Percentiles rank a stretch among this genome's conserved stretches.
phyloP scores from a whole-genome alignment of 306 rosid genomes.

The Medicago arabica region DNA sequence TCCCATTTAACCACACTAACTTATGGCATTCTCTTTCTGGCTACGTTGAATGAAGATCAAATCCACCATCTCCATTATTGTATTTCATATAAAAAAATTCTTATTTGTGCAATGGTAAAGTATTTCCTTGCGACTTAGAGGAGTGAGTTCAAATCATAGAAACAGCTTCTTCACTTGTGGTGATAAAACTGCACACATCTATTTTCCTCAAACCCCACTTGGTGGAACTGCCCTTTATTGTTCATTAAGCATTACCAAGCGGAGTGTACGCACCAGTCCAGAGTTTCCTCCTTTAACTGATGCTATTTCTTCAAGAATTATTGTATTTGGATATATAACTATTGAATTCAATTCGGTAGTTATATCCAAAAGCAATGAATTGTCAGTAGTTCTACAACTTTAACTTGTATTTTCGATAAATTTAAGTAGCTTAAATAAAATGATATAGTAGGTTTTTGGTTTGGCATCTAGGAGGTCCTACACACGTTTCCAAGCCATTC shows the following conservation, averaged over 20 bases:
- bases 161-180: background rate
- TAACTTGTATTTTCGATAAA: background rate
- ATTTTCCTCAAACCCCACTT: background rate
- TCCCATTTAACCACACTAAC: conserved; percentile 6
- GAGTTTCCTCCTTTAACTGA: background rate
- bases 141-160: background rate
- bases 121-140: background rate
- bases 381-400: background rate
- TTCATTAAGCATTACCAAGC: background rate
- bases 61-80: background rate
- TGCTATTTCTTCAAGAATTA: conserved; percentile 1
- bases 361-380: no score
- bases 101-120: background rate
- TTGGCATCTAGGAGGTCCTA: no score
- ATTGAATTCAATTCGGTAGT: background rate
- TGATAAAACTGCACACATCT: background rate
- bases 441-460: background rate
- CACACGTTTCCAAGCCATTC: no score
- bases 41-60: conserved; percentile 31
- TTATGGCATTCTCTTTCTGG: conserved; percentile 8
- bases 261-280: background rate
- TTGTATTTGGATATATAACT: conserved; percentile 1
- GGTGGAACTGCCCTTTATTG: background rate
- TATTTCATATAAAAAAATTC: background rate
- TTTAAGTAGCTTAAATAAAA: conserved; percentile 10